A percentile compares a stretch with the other conserved stretches of the same genome.
Evolutionary conservation across 108 stramenopile genomes (phyloP).

Genomic region (Skeletonema costatum): DNA sequence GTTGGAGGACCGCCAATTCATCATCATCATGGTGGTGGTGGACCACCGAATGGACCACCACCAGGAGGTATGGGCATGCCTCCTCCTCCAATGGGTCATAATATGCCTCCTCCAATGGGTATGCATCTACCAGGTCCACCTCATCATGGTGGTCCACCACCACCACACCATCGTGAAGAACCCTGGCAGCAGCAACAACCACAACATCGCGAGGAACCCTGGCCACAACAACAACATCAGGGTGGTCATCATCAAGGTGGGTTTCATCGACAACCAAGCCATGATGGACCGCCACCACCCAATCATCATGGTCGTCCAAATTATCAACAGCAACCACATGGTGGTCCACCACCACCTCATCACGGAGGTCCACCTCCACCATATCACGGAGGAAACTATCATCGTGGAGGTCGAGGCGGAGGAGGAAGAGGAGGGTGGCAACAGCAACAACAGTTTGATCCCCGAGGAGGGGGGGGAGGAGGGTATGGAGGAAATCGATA

Average conservation of each 20-base stretch:
- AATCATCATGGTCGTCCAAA: neutral
- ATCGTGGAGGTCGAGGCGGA: neutral
- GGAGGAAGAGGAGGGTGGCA: neutral
- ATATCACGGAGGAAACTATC: neutral
- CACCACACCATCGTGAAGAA: neutral
- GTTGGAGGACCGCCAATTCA: conserved; percentile 4
- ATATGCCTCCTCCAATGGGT: neutral
- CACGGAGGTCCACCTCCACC: neutral
- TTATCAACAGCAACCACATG: neutral
- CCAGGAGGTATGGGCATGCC: neutral
- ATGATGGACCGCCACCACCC: neutral
- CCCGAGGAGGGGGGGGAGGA: neutral
- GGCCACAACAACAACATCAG: neutral
- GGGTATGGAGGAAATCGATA: neutral
- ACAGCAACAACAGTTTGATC: conserved; percentile 1
- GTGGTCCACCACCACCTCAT: neutral
- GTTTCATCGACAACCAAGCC: neutral
- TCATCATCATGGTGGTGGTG: neutral
- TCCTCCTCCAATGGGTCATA: neutral
- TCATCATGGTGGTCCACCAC: neutral
- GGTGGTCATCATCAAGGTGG: neutral
- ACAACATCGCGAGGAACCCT: neutral
- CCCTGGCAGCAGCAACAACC: neutral
- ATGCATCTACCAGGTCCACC: neutral
- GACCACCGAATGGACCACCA: conserved; percentile 7